Conservation (phyloP, 495 filamentous ascomycete species). For the Penicillium herquei region DNA sequence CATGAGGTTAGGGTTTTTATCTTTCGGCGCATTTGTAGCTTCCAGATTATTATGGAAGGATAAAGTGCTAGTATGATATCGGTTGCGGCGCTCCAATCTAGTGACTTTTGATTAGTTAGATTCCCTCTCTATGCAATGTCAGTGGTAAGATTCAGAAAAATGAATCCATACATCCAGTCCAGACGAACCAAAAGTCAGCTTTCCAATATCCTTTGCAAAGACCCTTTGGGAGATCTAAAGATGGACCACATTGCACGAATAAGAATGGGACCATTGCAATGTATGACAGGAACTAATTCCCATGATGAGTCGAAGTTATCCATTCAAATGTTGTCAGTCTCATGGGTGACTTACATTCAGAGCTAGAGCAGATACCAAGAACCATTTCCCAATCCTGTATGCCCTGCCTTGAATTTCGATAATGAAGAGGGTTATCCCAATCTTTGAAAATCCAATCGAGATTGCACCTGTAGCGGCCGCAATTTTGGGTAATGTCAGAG, state of each 20-base stretch:
- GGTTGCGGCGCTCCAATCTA: background rate
- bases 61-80: background rate
- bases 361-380: background rate
- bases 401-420: background rate
- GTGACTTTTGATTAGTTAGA: background rate
- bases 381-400: background rate
- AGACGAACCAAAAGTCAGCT: background rate
- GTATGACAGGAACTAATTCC: background rate
- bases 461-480: background rate
- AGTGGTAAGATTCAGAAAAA: background rate
- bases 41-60: background rate
- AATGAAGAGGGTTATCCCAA: background rate
- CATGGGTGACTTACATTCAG: background rate
- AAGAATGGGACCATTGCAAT: background rate
- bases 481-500: background rate
- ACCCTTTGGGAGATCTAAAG: background rate
- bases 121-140: background rate
- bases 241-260: background rate
- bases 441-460: background rate
- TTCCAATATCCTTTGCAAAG: background rate
- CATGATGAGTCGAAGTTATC: background rate
- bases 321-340: background rate
- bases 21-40: background rate
- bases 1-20: background rate
- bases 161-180: background rate